Evolutionary conservation across 495 filamentous ascomycete species (phyloP).

Genomic region (Durotheca rogersii): DNA sequence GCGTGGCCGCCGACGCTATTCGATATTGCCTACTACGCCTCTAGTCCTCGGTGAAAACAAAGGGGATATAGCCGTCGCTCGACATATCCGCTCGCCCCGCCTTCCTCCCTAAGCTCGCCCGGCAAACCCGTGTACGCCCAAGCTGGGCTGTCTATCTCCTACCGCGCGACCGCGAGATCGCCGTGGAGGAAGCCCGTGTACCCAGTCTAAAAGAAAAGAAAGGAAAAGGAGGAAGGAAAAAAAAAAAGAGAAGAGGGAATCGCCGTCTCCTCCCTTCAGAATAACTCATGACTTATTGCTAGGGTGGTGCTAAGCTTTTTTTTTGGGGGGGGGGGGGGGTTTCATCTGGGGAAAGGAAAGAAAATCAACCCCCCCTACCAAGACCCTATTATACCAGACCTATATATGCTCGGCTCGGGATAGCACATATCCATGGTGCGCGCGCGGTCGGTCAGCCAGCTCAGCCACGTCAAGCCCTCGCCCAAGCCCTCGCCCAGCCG

Average conservation of each 20-base stretch:
- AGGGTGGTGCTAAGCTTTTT: too few relatives aligned
- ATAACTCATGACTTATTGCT: too few relatives aligned
- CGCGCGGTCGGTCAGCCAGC: not conserved
- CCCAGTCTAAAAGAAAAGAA: too few relatives aligned
- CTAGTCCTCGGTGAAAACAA: not conserved
- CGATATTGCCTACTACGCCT: too few relatives aligned
- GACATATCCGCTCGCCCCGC: not conserved
- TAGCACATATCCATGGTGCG: not conserved
- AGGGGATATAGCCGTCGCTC: constrained; percentile 14
- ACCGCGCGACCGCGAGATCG: not conserved
- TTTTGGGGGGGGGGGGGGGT: too few relatives aligned
- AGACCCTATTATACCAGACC: not conserved
- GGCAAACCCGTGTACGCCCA: not conserved
- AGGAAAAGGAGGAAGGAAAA: too few relatives aligned
- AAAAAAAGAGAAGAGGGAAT: too few relatives aligned
- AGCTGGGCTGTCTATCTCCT: too few relatives aligned
- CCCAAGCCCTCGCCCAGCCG: not conserved
- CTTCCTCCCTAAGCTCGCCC: not conserved
- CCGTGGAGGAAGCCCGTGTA: not conserved
- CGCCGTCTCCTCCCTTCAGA: too few relatives aligned
- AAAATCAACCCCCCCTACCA: not conserved
- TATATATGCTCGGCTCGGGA: too few relatives aligned
- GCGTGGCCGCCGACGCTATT: too few relatives aligned
- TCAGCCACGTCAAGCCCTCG: constrained; percentile 1
- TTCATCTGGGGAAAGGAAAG: too few relatives aligned